These are phyloP conservation scores for Cryptococcus wingfieldii DNA, from an alignment of 1,284 basidiomycete genomes.

Conservation along the genomic window DNA sequence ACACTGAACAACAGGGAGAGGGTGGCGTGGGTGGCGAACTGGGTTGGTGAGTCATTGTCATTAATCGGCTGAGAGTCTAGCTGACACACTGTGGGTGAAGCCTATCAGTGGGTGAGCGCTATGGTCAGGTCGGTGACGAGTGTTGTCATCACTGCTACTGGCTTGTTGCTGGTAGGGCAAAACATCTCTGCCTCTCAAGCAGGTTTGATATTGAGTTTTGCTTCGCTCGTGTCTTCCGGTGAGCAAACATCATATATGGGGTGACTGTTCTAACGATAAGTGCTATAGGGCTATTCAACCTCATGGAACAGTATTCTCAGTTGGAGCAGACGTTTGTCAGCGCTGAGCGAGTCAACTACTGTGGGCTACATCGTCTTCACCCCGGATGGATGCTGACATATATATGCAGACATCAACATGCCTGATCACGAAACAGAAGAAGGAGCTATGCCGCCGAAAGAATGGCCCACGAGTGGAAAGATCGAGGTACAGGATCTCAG, in stretches of 20 bases:
- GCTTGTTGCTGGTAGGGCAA: constrained; percentile 48
- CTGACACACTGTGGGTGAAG: background rate
- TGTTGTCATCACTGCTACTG: constrained; percentile 40
- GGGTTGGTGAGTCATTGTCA: constrained; percentile 19
- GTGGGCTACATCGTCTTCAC: constrained; percentile 16
- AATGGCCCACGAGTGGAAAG: constrained; percentile 64
- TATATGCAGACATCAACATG: constrained; percentile 30
- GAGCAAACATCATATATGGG: constrained; percentile 8
- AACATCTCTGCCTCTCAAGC: constrained; percentile 47
- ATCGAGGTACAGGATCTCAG: constrained; percentile 62
- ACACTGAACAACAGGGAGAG: constrained; percentile 38
- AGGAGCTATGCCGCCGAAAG: constrained; percentile 47
- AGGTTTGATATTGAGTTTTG: constrained; percentile 51
- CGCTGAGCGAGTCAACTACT: constrained; percentile 51
- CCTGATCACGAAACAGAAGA: constrained; percentile 25
- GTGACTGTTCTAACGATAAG: background rate
- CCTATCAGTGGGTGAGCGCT: constrained; percentile 37
- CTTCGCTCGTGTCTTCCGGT: constrained; percentile 41
- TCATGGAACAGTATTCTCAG: constrained; percentile 28
- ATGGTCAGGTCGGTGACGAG: constrained; percentile 32
- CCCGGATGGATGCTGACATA: constrained; percentile 47
- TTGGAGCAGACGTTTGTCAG: constrained; percentile 44
- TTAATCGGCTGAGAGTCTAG: background rate
- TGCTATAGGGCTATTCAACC: constrained; percentile 29
- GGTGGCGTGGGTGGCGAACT: constrained; percentile 32